Evolutionary conservation across 768 basidiomycete species (phyloP).

Genomic region (Chalciporus piperatus): DNA sequence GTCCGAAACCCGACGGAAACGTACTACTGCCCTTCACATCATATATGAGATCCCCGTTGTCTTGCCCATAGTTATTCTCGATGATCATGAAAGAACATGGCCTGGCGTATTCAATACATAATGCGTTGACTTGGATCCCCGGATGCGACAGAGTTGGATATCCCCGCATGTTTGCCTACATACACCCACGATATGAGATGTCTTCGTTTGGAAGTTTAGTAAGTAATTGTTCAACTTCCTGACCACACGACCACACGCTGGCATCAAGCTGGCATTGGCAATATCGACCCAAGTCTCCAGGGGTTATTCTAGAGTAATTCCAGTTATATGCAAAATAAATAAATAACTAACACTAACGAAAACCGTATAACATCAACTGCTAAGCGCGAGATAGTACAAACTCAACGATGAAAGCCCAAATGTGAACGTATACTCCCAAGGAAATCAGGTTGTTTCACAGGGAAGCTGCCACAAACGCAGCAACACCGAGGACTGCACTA

Average conservation of each 20-base stretch:
- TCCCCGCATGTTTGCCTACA: background rate
- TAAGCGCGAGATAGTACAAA: slow-evolving; percentile 19
- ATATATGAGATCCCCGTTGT: slow-evolving; percentile 26
- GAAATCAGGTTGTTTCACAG: slow-evolving; percentile 14
- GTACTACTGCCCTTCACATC: too few relatives aligned
- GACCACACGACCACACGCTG: too few relatives aligned
- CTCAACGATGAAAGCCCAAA: slow-evolving; percentile 21
- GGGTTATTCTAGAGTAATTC: slow-evolving; percentile 3
- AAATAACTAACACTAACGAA: slow-evolving; percentile 4
- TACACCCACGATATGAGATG: background rate
- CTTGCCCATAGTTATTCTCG: slow-evolving; percentile 3
- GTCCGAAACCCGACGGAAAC: slow-evolving; percentile 6
- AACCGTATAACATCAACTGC: slow-evolving; percentile 13
- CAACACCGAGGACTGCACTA: slow-evolving; percentile 32
- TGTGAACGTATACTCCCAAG: slow-evolving; percentile 16
- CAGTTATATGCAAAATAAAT: slow-evolving; percentile 21
- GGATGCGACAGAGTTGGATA: too few relatives aligned
- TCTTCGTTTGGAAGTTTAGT: background rate
- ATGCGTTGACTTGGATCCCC: background rate
- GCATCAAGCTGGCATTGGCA: background rate
- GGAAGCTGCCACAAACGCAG: slow-evolving; percentile 32
- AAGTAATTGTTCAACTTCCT: background rate
- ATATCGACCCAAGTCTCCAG: background rate
- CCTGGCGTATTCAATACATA: background rate
- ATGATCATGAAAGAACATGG: slow-evolving; percentile 7